These are phyloP conservation scores for Solanum stenotomum DNA, from an alignment of 257 asterid genomes.

Conservation along the genomic window DNA sequence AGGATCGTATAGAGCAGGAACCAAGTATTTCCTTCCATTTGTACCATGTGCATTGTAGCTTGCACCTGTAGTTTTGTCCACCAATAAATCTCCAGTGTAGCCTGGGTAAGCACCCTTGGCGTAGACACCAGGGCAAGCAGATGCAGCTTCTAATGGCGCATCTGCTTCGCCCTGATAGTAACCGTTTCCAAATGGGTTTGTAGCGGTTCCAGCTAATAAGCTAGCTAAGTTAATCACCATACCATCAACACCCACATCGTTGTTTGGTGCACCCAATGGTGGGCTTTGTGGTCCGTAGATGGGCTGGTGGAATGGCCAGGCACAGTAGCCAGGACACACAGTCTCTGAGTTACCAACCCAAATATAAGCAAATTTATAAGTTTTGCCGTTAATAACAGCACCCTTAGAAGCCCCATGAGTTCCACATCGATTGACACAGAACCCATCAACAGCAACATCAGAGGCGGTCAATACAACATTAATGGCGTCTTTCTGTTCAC, in stretches of 20 bases:
- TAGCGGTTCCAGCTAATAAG: slow-evolving; percentile 44
- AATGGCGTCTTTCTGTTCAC: slow-evolving; percentile 36
- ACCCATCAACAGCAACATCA: slow-evolving; percentile 42
- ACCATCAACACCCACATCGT: slow-evolving; percentile 47
- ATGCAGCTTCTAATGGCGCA: slow-evolving; percentile 51
- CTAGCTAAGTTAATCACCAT: slow-evolving; percentile 35
- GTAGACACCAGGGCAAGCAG: slow-evolving; percentile 55
- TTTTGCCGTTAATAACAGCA: slow-evolving; percentile 15
- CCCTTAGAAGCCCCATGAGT: slow-evolving; percentile 31
- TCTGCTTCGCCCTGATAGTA: slow-evolving; percentile 40
- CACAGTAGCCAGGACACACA: slow-evolving; percentile 48
- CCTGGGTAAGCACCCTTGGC: slow-evolving; percentile 59
- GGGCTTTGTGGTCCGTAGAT: slow-evolving; percentile 46
- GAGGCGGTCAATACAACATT: slow-evolving; percentile 44
- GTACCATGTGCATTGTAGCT: slow-evolving; percentile 51
- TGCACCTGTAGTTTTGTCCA: slow-evolving; percentile 40
- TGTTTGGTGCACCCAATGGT: slow-evolving; percentile 41
- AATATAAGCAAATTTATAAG: slow-evolving; percentile 43
- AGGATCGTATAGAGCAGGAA: slow-evolving; percentile 48
- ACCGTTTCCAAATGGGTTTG: slow-evolving; percentile 52
- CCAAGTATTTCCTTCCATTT: slow-evolving; percentile 31
- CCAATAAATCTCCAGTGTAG: slow-evolving; percentile 39
- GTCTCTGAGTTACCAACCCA: slow-evolving; percentile 57
- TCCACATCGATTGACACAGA: slow-evolving; percentile 50
- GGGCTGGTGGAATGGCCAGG: slow-evolving; percentile 66